These are phyloP conservation scores for Ambrosiella beaveri DNA, from an alignment of 2,329 filamentous ascomycete species.

Conservation along the genomic window DNA sequence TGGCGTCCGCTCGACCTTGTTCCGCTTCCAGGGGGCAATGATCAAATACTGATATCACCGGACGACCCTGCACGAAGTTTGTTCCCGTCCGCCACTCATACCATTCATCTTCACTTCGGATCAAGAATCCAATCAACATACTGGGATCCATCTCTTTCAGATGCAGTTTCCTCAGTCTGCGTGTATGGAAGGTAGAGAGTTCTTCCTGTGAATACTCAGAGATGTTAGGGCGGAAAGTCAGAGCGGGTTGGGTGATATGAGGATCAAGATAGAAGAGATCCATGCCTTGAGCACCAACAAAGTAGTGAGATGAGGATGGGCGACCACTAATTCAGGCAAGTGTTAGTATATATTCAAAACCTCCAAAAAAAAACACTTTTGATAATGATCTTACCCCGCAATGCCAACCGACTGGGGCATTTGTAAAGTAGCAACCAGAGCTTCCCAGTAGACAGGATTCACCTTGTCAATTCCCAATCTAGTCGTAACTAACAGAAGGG, in stretches of 20 bases:
- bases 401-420: slow-evolving; percentile 91
- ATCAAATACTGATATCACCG: slow-evolving; percentile 70
- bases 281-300: slow-evolving; percentile 45
- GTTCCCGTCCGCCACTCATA: slow-evolving; percentile 62
- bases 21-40: slow-evolving; percentile 42
- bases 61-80: slow-evolving; percentile 59
- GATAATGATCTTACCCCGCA: slow-evolving; percentile 50
- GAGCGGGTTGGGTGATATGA: slow-evolving; percentile 62
- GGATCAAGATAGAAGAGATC: slow-evolving; percentile 91
- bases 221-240: slow-evolving; percentile 43
- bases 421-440: slow-evolving; percentile 68
- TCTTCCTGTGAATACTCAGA: slow-evolving; percentile 52
- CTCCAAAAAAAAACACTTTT: background rate
- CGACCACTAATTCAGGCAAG: slow-evolving; percentile 46
- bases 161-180: slow-evolving; percentile 64
- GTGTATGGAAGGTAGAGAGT: slow-evolving; percentile 69
- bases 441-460: slow-evolving; percentile 87
- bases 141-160: slow-evolving; percentile 92
- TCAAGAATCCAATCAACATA: slow-evolving; percentile 90
- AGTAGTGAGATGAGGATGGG: slow-evolving; percentile 65
- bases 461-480: slow-evolving; percentile 86
- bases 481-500: slow-evolving; percentile 74
- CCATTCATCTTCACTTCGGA: slow-evolving; percentile 71
- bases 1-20: slow-evolving; percentile 49
- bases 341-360: slow-evolving; percentile 1